Evolutionary conservation across 2,329 filamentous ascomycete species (phyloP).

Genomic region (Ophiostoma ips): DNA sequence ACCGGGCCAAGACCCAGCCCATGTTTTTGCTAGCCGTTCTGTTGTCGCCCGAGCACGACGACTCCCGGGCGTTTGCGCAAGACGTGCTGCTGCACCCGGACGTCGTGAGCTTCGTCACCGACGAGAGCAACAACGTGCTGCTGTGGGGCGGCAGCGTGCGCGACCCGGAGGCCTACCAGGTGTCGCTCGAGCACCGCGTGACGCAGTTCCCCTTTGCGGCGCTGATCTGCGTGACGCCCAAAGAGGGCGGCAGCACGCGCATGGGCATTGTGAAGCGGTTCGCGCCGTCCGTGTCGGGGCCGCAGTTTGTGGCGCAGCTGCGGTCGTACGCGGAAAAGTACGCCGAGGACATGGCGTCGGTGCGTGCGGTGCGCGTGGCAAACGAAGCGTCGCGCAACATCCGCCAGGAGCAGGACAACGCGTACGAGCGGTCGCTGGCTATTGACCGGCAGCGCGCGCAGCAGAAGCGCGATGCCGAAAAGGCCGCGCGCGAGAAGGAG

Average conservation of each 20-base stretch:
- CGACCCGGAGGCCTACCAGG: conserved; percentile 89
- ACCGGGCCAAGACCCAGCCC: conserved; percentile 77
- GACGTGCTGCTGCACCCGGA: conserved; percentile 69
- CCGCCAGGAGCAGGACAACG: conserved; percentile 78
- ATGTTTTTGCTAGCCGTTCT: conserved; percentile 85
- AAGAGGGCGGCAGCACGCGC: conserved; percentile 53
- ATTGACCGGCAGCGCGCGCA: conserved; percentile 74
- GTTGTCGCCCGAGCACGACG: conserved; percentile 86
- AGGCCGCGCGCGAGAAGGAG: conserved; percentile 42
- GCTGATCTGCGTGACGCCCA: conserved; percentile 75
- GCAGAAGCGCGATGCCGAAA: conserved; percentile 54
- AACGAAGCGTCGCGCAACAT: conserved; percentile 71
- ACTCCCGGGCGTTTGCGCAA: conserved; percentile 66
- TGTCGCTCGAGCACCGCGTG: conserved; percentile 72
- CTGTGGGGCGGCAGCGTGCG: conserved; percentile 89
- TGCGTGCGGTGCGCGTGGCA: conserved; percentile 62
- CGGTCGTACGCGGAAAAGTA: conserved; percentile 61
- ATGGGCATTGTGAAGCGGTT: conserved; percentile 84
- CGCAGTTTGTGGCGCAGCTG: conserved; percentile 63
- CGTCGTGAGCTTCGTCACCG: conserved; percentile 58
- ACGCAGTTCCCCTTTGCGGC: conserved; percentile 88
- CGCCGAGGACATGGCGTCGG: conserved; percentile 57
- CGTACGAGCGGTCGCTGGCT: conserved; percentile 84
- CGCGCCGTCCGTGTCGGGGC: conserved; percentile 53
- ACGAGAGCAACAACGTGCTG: conserved; percentile 64